Percentiles rank a stretch among this genome's conserved stretches.
These are phyloP conservation scores for Metarhizium album DNA, from an alignment of 2,329 filamentous ascomycete species.

Conservation along the genomic window DNA sequence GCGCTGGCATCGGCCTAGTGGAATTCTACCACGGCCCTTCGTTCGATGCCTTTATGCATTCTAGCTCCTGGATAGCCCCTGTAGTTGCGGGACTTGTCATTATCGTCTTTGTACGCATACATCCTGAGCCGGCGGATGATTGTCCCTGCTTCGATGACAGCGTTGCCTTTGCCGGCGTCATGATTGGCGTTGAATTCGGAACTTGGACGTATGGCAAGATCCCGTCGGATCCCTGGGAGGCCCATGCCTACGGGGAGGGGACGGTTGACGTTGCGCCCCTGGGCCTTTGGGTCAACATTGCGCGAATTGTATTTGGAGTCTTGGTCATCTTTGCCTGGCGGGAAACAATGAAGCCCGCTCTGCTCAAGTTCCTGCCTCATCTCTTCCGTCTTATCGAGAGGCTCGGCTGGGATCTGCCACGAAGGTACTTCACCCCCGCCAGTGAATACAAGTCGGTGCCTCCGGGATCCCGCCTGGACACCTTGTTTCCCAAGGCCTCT, in stretches of 20 bases:
- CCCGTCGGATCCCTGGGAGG: slow-evolving; percentile 30
- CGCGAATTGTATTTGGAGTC: slow-evolving; percentile 70
- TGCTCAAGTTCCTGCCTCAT: slow-evolving; percentile 71
- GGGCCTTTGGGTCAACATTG: slow-evolving; percentile 51
- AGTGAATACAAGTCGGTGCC: slow-evolving; percentile 82
- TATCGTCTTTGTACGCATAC: slow-evolving; percentile 70
- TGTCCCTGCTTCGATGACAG: slow-evolving; percentile 97
- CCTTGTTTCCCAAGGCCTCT: slow-evolving; percentile 79
- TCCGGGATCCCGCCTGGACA: slow-evolving; percentile 59
- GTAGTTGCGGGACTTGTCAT: slow-evolving; percentile 54
- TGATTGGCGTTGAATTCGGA: slow-evolving; percentile 74
- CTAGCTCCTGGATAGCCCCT: slow-evolving; percentile 53
- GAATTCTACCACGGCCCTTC: slow-evolving; percentile 50
- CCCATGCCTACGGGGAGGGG: slow-evolving; percentile 34
- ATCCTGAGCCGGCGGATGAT: slow-evolving; percentile 92
- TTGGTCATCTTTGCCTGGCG: slow-evolving; percentile 81
- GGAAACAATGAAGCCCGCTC: slow-evolving; percentile 73
- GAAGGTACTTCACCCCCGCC: slow-evolving; percentile 83
- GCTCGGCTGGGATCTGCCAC: slow-evolving; percentile 66
- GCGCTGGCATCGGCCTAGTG: slow-evolving; percentile 50
- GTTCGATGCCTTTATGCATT: slow-evolving; percentile 62
- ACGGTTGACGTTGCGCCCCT: slow-evolving; percentile 57
- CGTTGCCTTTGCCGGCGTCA: slow-evolving; percentile 81
- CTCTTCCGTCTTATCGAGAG: slow-evolving; percentile 79
- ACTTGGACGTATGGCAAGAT: slow-evolving; percentile 70